A percentile compares a stretch with the other conserved stretches of the same genome.
phyloP scores from a whole-genome alignment of 2,329 filamentous ascomycete species.

The Pseudogymnoascus sp. region DNA sequence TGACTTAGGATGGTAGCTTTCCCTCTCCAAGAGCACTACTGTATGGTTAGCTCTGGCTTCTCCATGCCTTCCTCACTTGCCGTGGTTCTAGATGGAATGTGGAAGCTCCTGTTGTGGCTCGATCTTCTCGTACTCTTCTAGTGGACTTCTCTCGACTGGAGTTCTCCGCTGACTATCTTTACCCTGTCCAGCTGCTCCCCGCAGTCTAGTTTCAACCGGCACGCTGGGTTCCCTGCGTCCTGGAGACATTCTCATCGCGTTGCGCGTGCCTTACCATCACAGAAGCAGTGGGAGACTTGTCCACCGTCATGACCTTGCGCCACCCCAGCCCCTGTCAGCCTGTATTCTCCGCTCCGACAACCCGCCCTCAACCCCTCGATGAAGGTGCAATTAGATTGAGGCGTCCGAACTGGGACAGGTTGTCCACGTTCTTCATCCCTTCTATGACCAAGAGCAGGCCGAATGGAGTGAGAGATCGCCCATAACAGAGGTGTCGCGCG shows the following conservation, averaged over 20 bases:
- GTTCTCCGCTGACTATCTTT: not conserved
- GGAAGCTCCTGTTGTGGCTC: not conserved
- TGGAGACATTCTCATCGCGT: not conserved
- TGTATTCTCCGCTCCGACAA: not conserved
- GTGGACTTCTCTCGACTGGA: too few relatives aligned
- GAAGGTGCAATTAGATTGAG: not conserved
- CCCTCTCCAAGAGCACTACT: not conserved
- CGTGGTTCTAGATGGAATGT: not conserved
- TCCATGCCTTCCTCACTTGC: not conserved
- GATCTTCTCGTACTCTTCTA: not conserved
- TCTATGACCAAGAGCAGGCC: not conserved
- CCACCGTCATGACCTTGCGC: not conserved
- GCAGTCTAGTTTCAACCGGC: not conserved
- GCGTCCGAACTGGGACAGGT: not conserved
- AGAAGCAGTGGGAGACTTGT: not conserved
- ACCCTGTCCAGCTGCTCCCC: not conserved
- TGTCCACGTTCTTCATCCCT: not conserved
- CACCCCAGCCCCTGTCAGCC: not conserved
- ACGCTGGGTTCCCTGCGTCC: not conserved
- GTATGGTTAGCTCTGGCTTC: not conserved
- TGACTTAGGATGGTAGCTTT: not conserved
- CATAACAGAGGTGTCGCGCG: not conserved
- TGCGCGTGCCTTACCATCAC: conserved; percentile 1
- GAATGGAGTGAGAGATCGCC: not conserved
- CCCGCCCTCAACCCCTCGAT: not conserved